phyloP scores from a whole-genome alignment of 1,284 basidiomycete genomes.

The Rugiboletus extremiorientalis region DNA sequence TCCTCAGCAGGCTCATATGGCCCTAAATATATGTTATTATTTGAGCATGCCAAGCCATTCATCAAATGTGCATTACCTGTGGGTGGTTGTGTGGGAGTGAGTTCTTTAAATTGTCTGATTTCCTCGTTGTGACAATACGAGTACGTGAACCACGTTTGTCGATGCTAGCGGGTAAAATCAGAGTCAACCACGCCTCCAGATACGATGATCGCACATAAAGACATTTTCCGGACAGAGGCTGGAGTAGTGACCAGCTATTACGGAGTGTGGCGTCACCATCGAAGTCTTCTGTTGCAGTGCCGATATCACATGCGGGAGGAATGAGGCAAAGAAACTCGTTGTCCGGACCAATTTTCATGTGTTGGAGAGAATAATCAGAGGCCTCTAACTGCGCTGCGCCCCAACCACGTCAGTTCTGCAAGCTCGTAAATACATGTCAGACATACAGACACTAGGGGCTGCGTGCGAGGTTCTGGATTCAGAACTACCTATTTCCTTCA shows the following conservation, averaged over 20 bases:
- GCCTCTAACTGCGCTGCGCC: conserved; percentile 15
- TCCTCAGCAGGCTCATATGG: conserved; percentile 80
- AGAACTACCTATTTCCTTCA: conserved; percentile 59
- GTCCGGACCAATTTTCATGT: conserved; percentile 67
- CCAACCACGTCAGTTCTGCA: conserved; percentile 12
- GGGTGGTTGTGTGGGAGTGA: conserved; percentile 54
- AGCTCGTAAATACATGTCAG: conserved; percentile 13
- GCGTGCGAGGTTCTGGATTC: conserved; percentile 32
- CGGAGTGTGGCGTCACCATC: conserved; percentile 61
- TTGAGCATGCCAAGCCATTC: conserved; percentile 20
- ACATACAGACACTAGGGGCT: conserved; percentile 31
- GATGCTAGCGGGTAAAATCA: conserved; percentile 50
- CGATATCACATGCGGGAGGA: conserved; percentile 57
- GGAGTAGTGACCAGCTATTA: conserved; percentile 77
- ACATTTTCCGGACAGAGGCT: conserved; percentile 72
- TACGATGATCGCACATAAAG: conserved; percentile 64
- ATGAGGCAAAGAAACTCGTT: conserved; percentile 74
- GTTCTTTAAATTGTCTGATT: conserved; percentile 88
- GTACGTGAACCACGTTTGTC: conserved; percentile 94
- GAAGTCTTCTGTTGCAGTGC: conserved; percentile 47
- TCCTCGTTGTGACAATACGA: conserved; percentile 91
- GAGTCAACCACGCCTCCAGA: conserved; percentile 16
- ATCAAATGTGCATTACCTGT: conserved; percentile 47
- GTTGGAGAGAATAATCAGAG: conserved; percentile 53
- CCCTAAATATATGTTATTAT: conserved; percentile 41